Percentiles rank a stretch among this genome's conserved stretches.
phyloP scores from a whole-genome alignment of 179 eudicot species.

The Sideroxylon spinosum region DNA sequence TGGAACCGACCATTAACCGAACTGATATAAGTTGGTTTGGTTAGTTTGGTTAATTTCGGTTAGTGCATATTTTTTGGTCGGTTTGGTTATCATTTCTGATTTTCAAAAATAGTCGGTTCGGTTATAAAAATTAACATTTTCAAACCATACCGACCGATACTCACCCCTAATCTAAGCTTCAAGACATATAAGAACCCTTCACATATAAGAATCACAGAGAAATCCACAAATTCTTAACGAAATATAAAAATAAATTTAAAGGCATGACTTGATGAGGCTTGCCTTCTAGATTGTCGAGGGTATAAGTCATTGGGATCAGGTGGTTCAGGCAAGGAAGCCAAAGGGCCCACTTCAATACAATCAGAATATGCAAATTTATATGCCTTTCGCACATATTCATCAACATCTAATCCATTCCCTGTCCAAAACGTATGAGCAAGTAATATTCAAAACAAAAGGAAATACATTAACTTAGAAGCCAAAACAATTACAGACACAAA shows the following conservation, averaged over 20 bases:
- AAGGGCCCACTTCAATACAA: slow-evolving; percentile 91
- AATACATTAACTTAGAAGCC: neutral
- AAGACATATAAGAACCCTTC: neutral
- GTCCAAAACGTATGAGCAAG: slow-evolving; percentile 17
- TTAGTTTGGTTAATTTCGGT: too few relatives aligned
- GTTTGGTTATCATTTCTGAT: too few relatives aligned
- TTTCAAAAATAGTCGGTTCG: too few relatives aligned
- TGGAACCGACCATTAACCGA: too few relatives aligned
- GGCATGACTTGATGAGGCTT: slow-evolving; percentile 26
- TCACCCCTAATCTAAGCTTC: neutral
- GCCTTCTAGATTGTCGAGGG: slow-evolving; percentile 90
- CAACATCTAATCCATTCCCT: slow-evolving; percentile 97
- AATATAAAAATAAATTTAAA: neutral
- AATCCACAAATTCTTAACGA: neutral
- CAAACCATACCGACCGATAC: too few relatives aligned
- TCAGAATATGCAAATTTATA: slow-evolving; percentile 96
- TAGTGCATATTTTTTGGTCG: too few relatives aligned
- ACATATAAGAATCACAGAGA: neutral
- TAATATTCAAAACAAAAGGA: neutral
- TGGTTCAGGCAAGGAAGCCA: slow-evolving; percentile 89
- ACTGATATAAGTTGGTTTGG: too few relatives aligned
- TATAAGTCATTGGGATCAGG: slow-evolving; percentile 91
- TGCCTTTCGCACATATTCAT: slow-evolving; percentile 94
- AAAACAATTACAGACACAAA: neutral
- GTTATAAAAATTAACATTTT: too few relatives aligned